Evolutionary conservation across 1,139 yeast genomes (phyloP), one percentile per base, ranked within the genome.

Genomic region (Pichia sp.): DNA sequence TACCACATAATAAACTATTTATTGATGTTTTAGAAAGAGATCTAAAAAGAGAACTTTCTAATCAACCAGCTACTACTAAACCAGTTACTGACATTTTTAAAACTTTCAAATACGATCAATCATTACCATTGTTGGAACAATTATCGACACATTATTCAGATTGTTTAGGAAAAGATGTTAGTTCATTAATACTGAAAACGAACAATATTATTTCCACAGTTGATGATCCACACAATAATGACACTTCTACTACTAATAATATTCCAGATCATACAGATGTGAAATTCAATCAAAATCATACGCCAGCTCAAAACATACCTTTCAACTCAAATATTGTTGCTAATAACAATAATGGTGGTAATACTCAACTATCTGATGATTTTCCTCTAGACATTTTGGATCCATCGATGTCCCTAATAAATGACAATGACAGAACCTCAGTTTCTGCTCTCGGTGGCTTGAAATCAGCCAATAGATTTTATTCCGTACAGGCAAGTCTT

Each of bases 21-120:
- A 82, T 92, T 4, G 98, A 92, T 66, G 97, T 97, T 0, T 69
- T 92, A 48, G 97, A 90, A 66, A 73, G 98, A 58, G 98, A 92
- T 62, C 69, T 90, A 62, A 89, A 89, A 65, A 82, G 87, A 60
- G 97, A 90, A 59, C 65, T 69, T 42, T 51, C 70, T 34, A 73
- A 73, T 46, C 85, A 79, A 55, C 65, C 67, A 4, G 74, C 87
- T 2, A 82, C 90, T 0, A 82, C 92, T 2, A 68, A 68, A 26
- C 76, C 89, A 4, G 65, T 69, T 20, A 62, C 69, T 46, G 87
- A 82, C 53, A 87, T 90, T 0, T 80, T 90, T 0, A 59, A 76
- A 36, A 77, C 85, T 2, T 83, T 85, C 62, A 63, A 68, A 27
- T 82, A 74, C 56, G 80, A 77, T 57, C 58, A 55, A 22, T 63